Conservation (phyloP, 2,329 filamentous ascomycete species). For the Ceratocystis harringtonii region DNA sequence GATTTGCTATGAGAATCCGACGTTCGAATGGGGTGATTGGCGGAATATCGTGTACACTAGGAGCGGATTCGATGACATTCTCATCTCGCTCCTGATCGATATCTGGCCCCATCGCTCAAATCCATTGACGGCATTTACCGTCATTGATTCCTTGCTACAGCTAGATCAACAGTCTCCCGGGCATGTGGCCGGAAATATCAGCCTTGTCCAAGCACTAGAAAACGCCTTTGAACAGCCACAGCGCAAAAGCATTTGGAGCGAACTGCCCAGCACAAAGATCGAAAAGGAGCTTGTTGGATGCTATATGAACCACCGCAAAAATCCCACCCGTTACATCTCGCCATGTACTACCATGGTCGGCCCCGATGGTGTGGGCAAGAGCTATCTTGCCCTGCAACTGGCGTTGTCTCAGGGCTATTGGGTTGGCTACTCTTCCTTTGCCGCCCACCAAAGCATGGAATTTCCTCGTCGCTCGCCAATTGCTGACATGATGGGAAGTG, state of each 20-base stretch:
- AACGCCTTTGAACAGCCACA: conserved; percentile 14
- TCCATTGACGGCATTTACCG: conserved; percentile 2
- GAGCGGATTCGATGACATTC: conserved; percentile 14
- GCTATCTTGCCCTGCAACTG: conserved; percentile 11
- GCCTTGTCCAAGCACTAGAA: not conserved
- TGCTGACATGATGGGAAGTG: conserved; percentile 10
- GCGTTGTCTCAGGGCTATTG: conserved; percentile 11
- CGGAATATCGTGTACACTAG: conserved; percentile 14
- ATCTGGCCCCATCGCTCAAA: conserved; percentile 12
- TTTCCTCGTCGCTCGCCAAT: conserved; percentile 13
- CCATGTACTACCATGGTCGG: conserved; percentile 13
- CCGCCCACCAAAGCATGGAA: not conserved
- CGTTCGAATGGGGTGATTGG: conserved; percentile 15
- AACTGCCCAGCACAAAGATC: conserved; percentile 9
- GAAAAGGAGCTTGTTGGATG: conserved; percentile 6
- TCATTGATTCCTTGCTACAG: conserved; percentile 10
- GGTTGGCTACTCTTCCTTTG: conserved; percentile 13
- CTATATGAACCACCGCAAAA: conserved; percentile 10
- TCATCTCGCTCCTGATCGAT: conserved; percentile 9
- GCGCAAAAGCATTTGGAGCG: conserved; percentile 12
- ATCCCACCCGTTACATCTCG: conserved; percentile 13
- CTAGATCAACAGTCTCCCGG: conserved; percentile 5
- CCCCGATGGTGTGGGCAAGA: conserved; percentile 15
- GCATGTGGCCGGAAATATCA: not conserved
- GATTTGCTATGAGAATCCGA: conserved; percentile 14